A percentile compares a stretch with the other conserved stretches of the same genome.
These are phyloP conservation scores for Yamadazyma conglobata DNA, from an alignment of 1,139 yeast species.

Conservation along the genomic window DNA sequence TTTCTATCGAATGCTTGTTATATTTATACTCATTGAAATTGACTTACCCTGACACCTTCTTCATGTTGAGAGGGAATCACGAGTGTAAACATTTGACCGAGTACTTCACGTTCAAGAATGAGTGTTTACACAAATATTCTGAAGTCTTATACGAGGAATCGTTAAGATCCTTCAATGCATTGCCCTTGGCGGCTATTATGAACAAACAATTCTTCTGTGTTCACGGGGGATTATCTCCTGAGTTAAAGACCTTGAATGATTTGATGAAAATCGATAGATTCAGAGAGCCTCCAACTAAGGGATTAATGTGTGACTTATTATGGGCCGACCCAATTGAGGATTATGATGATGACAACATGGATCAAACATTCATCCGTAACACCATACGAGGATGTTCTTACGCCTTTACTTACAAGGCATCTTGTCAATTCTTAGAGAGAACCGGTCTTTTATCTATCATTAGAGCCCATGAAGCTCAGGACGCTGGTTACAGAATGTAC, in stretches of 20 bases:
- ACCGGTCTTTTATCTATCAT: constrained; percentile 81
- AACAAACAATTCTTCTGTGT: constrained; percentile 94
- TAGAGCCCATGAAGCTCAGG: constrained; percentile 97
- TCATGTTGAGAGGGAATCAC: constrained; percentile 91
- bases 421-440: constrained; percentile 74
- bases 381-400: constrained; percentile 90
- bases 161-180: constrained; percentile 75
- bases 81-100: constrained; percentile 93
- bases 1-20: constrained; percentile 83
- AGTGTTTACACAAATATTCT: constrained; percentile 84
- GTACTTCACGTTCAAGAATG: constrained; percentile 88
- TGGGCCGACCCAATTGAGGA: constrained; percentile 97
- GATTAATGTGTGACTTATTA: constrained; percentile 89
- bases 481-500: constrained; percentile 95
- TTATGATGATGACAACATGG: constrained; percentile 66
- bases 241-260: constrained; percentile 68
- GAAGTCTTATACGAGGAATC: constrained; percentile 67
- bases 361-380: constrained; percentile 57
- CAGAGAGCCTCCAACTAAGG: constrained; percentile 90
- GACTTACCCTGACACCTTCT: constrained; percentile 71
- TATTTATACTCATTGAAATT: constrained; percentile 79
- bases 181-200: constrained; percentile 93
- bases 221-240: constrained; percentile 96
- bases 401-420: constrained; percentile 82
- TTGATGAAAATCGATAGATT: constrained; percentile 70